Conservation (phyloP, 495 filamentous ascomycete species). For the Aspergillus panamensis region DNA sequence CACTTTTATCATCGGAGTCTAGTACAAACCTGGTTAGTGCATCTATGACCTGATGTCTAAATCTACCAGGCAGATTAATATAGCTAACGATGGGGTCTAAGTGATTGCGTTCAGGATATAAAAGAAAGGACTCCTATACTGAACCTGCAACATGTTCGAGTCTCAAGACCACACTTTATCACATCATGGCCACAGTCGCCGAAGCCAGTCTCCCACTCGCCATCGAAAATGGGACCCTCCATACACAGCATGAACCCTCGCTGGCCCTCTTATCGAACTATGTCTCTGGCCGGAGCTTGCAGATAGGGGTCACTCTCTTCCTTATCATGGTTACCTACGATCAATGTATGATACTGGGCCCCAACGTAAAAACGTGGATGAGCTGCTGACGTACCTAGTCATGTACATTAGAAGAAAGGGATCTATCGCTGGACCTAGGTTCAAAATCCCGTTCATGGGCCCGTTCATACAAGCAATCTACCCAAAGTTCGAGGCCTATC, state of each 20-base stretch:
- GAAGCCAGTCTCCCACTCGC: neutral
- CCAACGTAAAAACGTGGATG: neutral
- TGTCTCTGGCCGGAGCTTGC: neutral
- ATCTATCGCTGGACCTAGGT: conserved; percentile 70
- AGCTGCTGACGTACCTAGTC: conserved; percentile 48
- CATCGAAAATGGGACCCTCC: neutral
- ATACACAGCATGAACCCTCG: neutral
- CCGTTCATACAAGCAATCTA: conserved; percentile 84
- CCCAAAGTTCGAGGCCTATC: conserved; percentile 79
- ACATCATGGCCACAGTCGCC: neutral
- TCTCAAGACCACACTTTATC: neutral
- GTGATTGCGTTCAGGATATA: no score
- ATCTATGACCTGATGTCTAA: no score
- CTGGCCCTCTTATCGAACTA: neutral
- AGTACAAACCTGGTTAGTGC: neutral
- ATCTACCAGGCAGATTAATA: no score
- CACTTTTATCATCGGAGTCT: conserved; percentile 5
- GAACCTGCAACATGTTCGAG: neutral
- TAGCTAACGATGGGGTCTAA: no score
- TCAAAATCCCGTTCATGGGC: conserved; percentile 86
- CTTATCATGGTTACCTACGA: conserved; percentile 32
- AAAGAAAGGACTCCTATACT: neutral
- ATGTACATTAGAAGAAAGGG: conserved; percentile 80
- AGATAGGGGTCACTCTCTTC: conserved; percentile 13
- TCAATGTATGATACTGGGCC: conserved; percentile 23